Evolutionary conservation across 306 rosid genomes (phyloP), one percentile per base, ranked within the genome.

Genomic region (Prunus padus): DNA sequence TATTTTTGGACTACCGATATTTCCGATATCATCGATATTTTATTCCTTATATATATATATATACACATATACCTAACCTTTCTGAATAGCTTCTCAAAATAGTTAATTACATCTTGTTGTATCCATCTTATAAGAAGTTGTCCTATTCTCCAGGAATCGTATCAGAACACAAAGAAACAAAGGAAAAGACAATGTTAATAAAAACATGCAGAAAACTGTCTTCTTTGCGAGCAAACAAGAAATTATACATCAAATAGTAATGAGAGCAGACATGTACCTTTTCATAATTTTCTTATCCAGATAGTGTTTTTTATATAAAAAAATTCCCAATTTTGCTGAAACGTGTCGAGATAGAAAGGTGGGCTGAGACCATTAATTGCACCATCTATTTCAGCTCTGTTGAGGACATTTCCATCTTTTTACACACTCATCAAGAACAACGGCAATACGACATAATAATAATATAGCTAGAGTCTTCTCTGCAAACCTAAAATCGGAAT

Each of bases 111-210:
- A 37, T 37, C 55, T 55, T 55, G 23, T 42, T 31, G 62, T 51
- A 75, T 15, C 56, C 13, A 19, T 13, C 50, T 63, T 2, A 19
- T 3, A 62, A 62, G 72, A 71, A 45, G 13, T 71, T 67, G 68
- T 77, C 63, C 44, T 18, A 56, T 57, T 65, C 72, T 28, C 8
- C 23, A 40, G 44, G 47, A 80, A 73, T 77, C 40, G 67, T 61
- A 77, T 31, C 62, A 45, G 54, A 46, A 60, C 46, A 75, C 42
- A 67, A 80, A 75, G 66, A 23, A 72, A 76, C 77, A 71, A 62
- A 12, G 62, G 73, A 71, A 74, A 80, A 65, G 87, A 71, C 79
- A 74, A 60, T 45, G 60, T 59, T 26, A 40, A 70, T 60, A 25
- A 14, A 13, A 49, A n/a, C 74, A 63, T 67, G 55, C 22, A 77